Percentiles rank a stretch among this genome's conserved stretches.
Conservation (phyloP, 208 protist species). For the Wallacemonas sp. region DNA sequence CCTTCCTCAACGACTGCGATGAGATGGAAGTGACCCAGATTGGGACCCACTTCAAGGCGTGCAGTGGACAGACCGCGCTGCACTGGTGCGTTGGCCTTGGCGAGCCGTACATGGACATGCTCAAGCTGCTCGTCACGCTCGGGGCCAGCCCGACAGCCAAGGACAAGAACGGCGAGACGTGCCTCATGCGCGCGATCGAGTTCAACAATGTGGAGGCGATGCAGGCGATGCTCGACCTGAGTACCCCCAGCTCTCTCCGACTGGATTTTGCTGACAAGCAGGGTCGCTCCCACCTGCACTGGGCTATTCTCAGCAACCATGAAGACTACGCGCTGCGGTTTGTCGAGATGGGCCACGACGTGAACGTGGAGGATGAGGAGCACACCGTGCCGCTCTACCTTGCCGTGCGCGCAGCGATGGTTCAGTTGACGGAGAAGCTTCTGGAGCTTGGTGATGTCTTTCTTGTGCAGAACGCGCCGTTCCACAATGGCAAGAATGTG, state of each 20-base stretch:
- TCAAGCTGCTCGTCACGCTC: slow-evolving; percentile 60
- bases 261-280: slow-evolving; percentile 66
- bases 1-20: slow-evolving; percentile 79
- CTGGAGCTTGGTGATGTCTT: slow-evolving; percentile 62
- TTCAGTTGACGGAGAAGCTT: slow-evolving; percentile 42
- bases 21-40: slow-evolving; percentile 67
- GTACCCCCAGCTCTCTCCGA: slow-evolving; percentile 33
- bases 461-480: slow-evolving; percentile 72
- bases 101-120: slow-evolving; percentile 62
- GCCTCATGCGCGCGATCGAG: slow-evolving; percentile 84
- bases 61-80: slow-evolving; percentile 69
- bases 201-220: slow-evolving; percentile 59
- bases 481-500: slow-evolving; percentile 81
- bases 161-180: slow-evolving; percentile 74
- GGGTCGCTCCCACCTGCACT: slow-evolving; percentile 68
- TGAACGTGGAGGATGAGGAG: slow-evolving; percentile 72
- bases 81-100: slow-evolving; percentile 86
- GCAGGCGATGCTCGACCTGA: slow-evolving; percentile 49
- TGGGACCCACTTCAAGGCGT: slow-evolving; percentile 50
- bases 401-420: slow-evolving; percentile 62
- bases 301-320: slow-evolving; percentile 65
- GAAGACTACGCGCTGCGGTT: slow-evolving; percentile 63
- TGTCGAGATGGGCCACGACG: slow-evolving; percentile 57
- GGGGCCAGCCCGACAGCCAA: slow-evolving; percentile 72
- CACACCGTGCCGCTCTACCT: slow-evolving; percentile 66